A percentile compares a stretch with the other conserved stretches of the same genome.
These are phyloP conservation scores for Oidiodendron maius DNA, from an alignment of 495 filamentous ascomycete genomes.

Conservation along the genomic window DNA sequence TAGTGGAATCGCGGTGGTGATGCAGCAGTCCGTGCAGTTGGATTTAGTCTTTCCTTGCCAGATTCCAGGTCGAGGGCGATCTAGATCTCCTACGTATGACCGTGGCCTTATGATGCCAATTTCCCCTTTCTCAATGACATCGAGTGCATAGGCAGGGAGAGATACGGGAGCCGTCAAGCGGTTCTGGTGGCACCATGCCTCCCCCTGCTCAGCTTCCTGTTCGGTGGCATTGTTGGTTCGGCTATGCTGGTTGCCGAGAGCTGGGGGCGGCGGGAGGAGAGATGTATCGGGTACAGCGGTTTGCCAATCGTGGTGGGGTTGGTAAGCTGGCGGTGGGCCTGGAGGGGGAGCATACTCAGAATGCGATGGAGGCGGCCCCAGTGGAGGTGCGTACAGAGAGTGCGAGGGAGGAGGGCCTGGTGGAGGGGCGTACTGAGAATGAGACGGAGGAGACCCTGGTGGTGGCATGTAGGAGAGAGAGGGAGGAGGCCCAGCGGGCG, in stretches of 20 bases:
- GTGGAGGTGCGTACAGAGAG: slow-evolving; percentile 15
- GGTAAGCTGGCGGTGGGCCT: slow-evolving; percentile 21
- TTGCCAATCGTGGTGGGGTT: slow-evolving; percentile 65
- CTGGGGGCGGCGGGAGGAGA: slow-evolving; percentile 76
- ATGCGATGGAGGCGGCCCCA: slow-evolving; percentile 18
- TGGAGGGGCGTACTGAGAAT: slow-evolving; percentile 14
- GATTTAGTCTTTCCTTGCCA: slow-evolving; percentile 33
- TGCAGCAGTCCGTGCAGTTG: slow-evolving; percentile 39
- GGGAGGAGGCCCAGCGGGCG: slow-evolving; percentile 19
- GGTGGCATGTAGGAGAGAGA: slow-evolving; percentile 15
- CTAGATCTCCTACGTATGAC: slow-evolving; percentile 22
- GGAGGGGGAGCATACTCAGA: slow-evolving; percentile 13
- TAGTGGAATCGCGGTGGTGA: slow-evolving; percentile 66
- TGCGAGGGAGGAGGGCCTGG: slow-evolving; percentile 36
- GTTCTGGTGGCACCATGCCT: slow-evolving; percentile 59
- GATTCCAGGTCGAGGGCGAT: slow-evolving; percentile 31
- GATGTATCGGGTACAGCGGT: slow-evolving; percentile 71
- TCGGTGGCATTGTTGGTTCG: slow-evolving; percentile 68
- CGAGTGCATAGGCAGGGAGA: slow-evolving; percentile 30
- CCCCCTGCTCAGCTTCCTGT: slow-evolving; percentile 64
- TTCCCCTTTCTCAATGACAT: slow-evolving; percentile 19
- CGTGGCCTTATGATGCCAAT: slow-evolving; percentile 23
- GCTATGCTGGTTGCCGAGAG: slow-evolving; percentile 59
- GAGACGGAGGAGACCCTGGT: slow-evolving; percentile 18
- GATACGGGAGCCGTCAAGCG: slow-evolving; percentile 57